Percentiles rank a stretch among this genome's conserved stretches.
Evolutionary conservation across 805 yeast genomes (phyloP).

Genomic region (Kodamaea nitidulidarum): DNA sequence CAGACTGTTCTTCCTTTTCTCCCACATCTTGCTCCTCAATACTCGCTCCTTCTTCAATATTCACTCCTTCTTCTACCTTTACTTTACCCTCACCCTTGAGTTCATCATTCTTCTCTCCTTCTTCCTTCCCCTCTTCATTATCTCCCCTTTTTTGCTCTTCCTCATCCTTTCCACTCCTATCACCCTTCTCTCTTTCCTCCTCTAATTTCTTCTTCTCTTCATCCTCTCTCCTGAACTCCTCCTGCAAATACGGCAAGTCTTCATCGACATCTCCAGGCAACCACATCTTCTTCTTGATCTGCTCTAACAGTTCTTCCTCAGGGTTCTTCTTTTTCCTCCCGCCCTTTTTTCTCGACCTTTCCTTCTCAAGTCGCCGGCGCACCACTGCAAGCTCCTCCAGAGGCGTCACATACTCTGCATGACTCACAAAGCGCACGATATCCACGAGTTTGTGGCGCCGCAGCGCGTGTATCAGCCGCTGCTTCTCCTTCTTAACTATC

Average conservation of each 20-base stretch:
- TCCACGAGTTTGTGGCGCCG: constrained; percentile 58
- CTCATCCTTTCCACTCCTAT: constrained; percentile 2
- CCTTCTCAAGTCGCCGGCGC: constrained; percentile 18
- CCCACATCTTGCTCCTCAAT: constrained; percentile 1
- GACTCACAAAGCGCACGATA: constrained; percentile 50
- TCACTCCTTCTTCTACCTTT: constrained; percentile 16
- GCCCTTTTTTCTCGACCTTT: constrained; percentile 40
- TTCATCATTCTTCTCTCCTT: not conserved
- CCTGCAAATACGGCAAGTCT: constrained; percentile 24
- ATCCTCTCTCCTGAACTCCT: constrained; percentile 22
- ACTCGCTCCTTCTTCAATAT: constrained; percentile 19
- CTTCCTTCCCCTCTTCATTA: not conserved
- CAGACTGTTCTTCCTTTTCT: constrained; percentile 4
- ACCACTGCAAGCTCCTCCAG: constrained; percentile 55
- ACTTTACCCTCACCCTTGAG: constrained; percentile 1
- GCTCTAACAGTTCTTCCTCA: constrained; percentile 3
- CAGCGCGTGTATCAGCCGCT: constrained; percentile 67
- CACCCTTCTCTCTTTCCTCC: constrained; percentile 5
- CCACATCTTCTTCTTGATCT: constrained; percentile 11
- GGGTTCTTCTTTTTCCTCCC: constrained; percentile 9
- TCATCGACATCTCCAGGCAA: constrained; percentile 31
- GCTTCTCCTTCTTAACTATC: constrained; percentile 69
- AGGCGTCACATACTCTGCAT: constrained; percentile 55
- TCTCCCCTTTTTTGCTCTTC: constrained; percentile 1
- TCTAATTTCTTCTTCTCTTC: constrained; percentile 14